Evolutionary conservation across 345 rosid species (phyloP).

Genomic region (Pugionium cornutum): DNA sequence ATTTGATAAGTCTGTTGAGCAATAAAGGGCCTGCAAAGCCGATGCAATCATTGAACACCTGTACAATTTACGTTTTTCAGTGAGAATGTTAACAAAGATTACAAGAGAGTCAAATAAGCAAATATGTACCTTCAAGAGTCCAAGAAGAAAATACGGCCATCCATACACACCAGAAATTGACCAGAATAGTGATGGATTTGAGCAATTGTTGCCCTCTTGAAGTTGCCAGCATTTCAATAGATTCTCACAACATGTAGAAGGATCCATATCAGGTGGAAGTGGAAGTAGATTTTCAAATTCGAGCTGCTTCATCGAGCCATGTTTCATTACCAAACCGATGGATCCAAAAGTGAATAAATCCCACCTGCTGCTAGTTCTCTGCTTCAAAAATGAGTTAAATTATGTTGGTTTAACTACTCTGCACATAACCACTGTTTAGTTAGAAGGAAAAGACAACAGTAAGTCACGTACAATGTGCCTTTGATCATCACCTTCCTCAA

Average conservation of each 20-base stretch:
- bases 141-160: constrained; percentile 74
- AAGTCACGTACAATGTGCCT: constrained; percentile 40
- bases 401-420: constrained; percentile 17
- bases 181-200: constrained; percentile 62
- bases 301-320: constrained; percentile 72
- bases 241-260: constrained; percentile 62
- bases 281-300: constrained; percentile 78
- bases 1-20: constrained; percentile 76
- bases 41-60: constrained; percentile 80
- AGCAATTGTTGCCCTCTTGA: constrained; percentile 42
- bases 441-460: neutral
- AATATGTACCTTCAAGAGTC: constrained; percentile 70
- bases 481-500: constrained; percentile 46
- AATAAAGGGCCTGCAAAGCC: constrained; percentile 86
- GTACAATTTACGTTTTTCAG: constrained; percentile 22
- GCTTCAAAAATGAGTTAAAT: constrained; percentile 41
- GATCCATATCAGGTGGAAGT: constrained; percentile 74
- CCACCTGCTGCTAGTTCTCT: constrained; percentile 52
- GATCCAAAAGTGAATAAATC: constrained; percentile 62
- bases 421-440: constrained; percentile 2
- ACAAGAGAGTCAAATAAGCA: constrained; percentile 13
- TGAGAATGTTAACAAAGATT: neutral
- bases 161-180: constrained; percentile 83
- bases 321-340: constrained; percentile 59
- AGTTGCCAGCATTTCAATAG: constrained; percentile 62